Evolutionary conservation across 2,329 filamentous ascomycete species (phyloP), one percentile per base, ranked within the genome.

Genomic region (Botrytis fragariae): DNA sequence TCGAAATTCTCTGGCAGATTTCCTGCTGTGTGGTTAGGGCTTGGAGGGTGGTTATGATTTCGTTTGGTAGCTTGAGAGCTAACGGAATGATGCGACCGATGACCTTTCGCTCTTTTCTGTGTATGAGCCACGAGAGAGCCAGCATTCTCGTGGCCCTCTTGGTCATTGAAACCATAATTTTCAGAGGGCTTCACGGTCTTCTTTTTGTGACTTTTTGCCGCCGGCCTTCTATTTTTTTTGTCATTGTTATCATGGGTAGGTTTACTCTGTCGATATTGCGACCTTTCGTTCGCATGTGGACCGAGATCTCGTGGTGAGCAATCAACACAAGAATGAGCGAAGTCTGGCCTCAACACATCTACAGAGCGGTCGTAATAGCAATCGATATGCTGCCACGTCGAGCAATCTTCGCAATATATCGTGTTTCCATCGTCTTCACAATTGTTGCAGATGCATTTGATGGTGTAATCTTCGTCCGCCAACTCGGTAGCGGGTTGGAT

Each of bases 321-420:
- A 79, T 97, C 94, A 79, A 90, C 90, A 84, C 96, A 99, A 72
- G 91, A 93, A 84, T 99, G 95, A 73, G 93, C 87, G 79, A 91
- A 92, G 79, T 90, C 87, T 74, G 89, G 87, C 85, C 91, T 83
- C 82, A 95, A 84, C 84, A 92, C 87, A 86, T 93, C 87, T 82
- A 90, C 88, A 81, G 89, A 88, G 78, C 93, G 93, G 76, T 89
- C 83, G 82, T 98, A 98, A 84, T 97, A 98, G 84, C 96, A 99
- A 81, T 94, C 91, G 79, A 97, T 97, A 83, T 99, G 96, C 84
- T 99, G 96, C 96, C 96, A 99, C 68, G 94, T 96, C 82, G 97
- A 93, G 86, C 96, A 99, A 74, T 87, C 89, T 82, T 98, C 96
- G 87, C 96, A 99, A 83, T 95, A 94, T 75, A 99, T 97, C 74